A percentile compares a stretch with the other conserved stretches of the same genome.
Conservation (phyloP, 192 early-diverging fungal genomes). For the Coemansia javaensis region DNA sequence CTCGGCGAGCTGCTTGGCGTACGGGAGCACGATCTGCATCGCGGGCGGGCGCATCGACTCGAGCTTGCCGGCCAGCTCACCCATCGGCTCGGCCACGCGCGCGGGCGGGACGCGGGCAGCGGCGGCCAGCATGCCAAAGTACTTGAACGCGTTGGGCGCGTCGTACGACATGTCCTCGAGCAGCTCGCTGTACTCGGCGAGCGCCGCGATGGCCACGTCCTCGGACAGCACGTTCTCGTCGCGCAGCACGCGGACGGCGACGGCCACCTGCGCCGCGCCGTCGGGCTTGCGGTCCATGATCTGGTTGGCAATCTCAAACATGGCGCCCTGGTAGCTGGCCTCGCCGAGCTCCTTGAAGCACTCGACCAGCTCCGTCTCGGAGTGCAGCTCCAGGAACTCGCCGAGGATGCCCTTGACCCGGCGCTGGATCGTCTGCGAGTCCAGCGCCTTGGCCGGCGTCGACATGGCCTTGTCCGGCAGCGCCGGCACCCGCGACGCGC, state of each 20-base stretch:
- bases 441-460: conserved; percentile 25
- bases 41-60: conserved; percentile 16
- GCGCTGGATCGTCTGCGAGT: conserved; percentile 49
- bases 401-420: conserved; percentile 55
- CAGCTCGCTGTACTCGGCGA: conserved; percentile 53
- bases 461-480: conserved; percentile 12
- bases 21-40: conserved; percentile 18
- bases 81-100: conserved; percentile 42
- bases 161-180: conserved; percentile 72
- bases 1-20: conserved; percentile 26
- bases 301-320: conserved; percentile 58
- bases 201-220: conserved; percentile 51
- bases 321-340: conserved; percentile 51
- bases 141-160: conserved; percentile 62
- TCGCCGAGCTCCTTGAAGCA: conserved; percentile 69
- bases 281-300: conserved; percentile 58
- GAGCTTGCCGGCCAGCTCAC: conserved; percentile 28
- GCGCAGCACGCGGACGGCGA: conserved; percentile 50
- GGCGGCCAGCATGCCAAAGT: conserved; percentile 59
- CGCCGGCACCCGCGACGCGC: conserved; percentile 12
- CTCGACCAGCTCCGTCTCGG: conserved; percentile 58
- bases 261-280: conserved; percentile 52
- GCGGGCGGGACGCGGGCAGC: conserved; percentile 51
- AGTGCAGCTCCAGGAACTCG: conserved; percentile 59
- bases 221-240: conserved; percentile 42